Base-by-base conservation (phyloP, 177 flowering plant species). In the Vitis hybrid region DNA sequence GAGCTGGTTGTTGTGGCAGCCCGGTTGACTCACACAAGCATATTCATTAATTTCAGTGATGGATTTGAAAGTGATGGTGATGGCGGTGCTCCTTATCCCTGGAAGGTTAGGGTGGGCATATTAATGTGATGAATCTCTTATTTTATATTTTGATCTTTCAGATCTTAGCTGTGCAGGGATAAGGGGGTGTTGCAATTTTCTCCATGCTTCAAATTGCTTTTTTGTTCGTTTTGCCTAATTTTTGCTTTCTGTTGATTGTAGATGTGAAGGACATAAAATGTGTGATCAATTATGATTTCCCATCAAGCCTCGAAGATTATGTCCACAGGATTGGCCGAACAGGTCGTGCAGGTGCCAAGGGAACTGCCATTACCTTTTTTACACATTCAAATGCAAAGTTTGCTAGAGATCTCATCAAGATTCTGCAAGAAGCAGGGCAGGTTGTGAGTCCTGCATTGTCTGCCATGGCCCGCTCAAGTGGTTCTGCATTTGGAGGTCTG, bases 261-360 rank as follows among this genome's bases (percentile, higher is more conserved):
- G 99, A 95, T 88, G 98, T 95, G 78, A 95, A 95, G 87, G 99
- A 95, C 84, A 95, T 95, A 77, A 95, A 95, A 78, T 93, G 96
- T 77, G 99, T 95, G 63, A 78, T 95, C 77, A 95, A 95, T 74
- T 96, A 89, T 78, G 99, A 96, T 82, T 96, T 96, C 62, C 99
- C 99, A 16, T 60, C 90, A 52, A 83, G 90, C 77, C 92, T 96
- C 18, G 99, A 96, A 82, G 99, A 96, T 82, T 96, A 96, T 79
- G 88, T 96, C 62, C 99, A 96, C 78, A 87, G 99, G 79, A 96
- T 96, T 64, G 99, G 99, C 33, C 87, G 99, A 80, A 96, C 99
- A 31, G 99, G 99, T 59, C 94, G 99, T 65, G 99, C 99, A 29
- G 99, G 98, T 69, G 99, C 99, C 1, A 92, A 53, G 52, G 98